phyloP scores from a whole-genome alignment of 257 asterid species.

The Cinchona pubescens region DNA sequence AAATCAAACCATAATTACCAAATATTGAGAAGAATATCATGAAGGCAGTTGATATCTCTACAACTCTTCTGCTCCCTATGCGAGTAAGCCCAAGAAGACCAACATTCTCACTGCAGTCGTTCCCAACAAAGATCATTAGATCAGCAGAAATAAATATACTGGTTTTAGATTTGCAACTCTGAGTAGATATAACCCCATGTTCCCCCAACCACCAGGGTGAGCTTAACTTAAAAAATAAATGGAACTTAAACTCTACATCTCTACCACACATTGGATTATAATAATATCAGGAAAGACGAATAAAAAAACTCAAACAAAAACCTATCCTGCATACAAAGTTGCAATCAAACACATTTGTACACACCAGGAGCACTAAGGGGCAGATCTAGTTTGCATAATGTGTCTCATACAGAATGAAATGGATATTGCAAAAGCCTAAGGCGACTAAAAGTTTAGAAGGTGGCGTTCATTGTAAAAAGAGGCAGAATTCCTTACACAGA shows the following conservation, averaged over 20 bases:
- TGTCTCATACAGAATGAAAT: not conserved
- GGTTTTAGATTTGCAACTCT: not conserved
- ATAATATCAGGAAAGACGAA: not conserved
- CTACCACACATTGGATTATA: not conserved
- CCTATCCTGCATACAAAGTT: not conserved
- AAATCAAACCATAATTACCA: slow-evolving; percentile 61
- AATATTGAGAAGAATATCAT: slow-evolving; percentile 97
- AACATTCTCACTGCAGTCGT: slow-evolving; percentile 75
- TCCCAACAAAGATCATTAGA: not conserved
- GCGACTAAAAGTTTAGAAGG: slow-evolving; percentile 5
- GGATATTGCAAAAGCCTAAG: not conserved
- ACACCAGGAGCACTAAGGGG: not conserved
- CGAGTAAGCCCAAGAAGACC: slow-evolving; percentile 98
- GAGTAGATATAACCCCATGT: not conserved
- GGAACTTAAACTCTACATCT: not conserved
- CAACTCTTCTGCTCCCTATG: slow-evolving; percentile 97
- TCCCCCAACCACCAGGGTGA: not conserved
- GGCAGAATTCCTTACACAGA: slow-evolving; percentile 61
- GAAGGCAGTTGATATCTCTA: slow-evolving; percentile 86
- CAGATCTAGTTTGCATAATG: not conserved
- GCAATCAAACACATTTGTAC: not conserved
- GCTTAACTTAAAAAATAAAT: not conserved
- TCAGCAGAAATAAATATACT: not conserved
- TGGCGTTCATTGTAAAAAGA: not conserved
- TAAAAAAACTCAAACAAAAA: not conserved